A percentile compares a stretch with the other conserved stretches of the same genome.
phyloP scores from a whole-genome alignment of 306 rosid genomes.

The Mimosa pudica region DNA sequence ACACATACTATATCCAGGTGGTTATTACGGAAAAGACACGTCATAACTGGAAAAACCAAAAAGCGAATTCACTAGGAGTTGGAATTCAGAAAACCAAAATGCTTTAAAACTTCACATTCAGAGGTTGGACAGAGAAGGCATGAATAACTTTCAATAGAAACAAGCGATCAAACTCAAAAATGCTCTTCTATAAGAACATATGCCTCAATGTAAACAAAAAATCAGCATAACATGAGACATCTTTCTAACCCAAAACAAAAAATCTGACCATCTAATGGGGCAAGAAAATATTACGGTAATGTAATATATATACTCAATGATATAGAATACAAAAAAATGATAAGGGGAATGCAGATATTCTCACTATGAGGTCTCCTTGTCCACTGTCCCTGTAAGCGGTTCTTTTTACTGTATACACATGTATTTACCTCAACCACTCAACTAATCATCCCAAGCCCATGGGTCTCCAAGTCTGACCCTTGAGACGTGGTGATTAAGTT shows the following conservation, averaged over 20 bases:
- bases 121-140: not conserved
- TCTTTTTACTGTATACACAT: conserved; percentile 10
- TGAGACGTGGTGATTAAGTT: conserved; percentile 13
- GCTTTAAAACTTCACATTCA: conserved; percentile 1
- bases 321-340: conserved; percentile 41
- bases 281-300: conserved; percentile 16
- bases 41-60: not conserved
- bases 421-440: conserved; percentile 26
- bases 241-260: not conserved
- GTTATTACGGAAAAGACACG: not conserved
- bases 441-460: conserved; percentile 17
- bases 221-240: conserved; percentile 29
- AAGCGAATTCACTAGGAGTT: not conserved
- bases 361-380: conserved; percentile 25
- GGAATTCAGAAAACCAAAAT: not conserved
- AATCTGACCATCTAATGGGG: conserved; percentile 13
- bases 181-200: conserved; percentile 11
- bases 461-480: conserved; percentile 27
- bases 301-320: conserved; percentile 22
- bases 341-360: conserved; percentile 30
- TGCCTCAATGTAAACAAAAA: conserved; percentile 15
- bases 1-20: not conserved
- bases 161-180: conserved; percentile 23
- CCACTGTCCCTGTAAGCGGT: conserved; percentile 32
- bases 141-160: not conserved